A percentile compares a stretch with the other conserved stretches of the same genome.
Conservation (phyloP, 2,329 filamentous ascomycete genomes). For the Akanthomyces lecanii region DNA sequence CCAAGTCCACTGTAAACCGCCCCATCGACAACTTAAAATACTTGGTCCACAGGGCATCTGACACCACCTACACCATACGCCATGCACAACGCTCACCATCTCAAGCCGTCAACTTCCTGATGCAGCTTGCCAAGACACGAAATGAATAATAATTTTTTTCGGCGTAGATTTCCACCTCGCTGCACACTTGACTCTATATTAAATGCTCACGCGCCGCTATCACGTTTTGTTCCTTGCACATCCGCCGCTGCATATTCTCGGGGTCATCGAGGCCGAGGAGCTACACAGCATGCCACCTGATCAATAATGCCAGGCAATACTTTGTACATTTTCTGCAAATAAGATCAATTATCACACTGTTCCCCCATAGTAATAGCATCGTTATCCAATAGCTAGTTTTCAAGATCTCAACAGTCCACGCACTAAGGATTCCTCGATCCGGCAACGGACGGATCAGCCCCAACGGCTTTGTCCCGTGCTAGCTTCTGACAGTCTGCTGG, state of each 20-base stretch:
- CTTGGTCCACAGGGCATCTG: not conserved
- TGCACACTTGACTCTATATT: not conserved
- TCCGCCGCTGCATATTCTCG: not conserved
- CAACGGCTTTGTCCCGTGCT: not conserved
- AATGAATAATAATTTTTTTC: not conserved
- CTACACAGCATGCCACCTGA: not conserved
- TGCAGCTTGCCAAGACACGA: not conserved
- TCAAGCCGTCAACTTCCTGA: not conserved
- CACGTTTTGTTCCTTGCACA: not conserved
- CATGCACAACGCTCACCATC: not conserved
- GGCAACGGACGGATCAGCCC: not conserved
- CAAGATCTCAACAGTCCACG: no score
- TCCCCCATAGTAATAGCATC: no score
- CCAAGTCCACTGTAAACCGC: not conserved
- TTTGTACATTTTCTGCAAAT: not conserved
- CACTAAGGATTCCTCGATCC: not conserved
- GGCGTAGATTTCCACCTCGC: not conserved
- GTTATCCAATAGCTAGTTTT: no score
- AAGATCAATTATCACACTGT: not conserved
- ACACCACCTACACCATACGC: not conserved
- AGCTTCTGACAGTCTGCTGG: not conserved
- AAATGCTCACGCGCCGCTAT: conserved; percentile 4
- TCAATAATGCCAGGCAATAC: not conserved
- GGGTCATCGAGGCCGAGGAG: not conserved
- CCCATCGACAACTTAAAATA: no score